A percentile compares a stretch with the other conserved stretches of the same genome.
Conservation (phyloP, 768 basidiomycete species). For the Lactarius indigo region DNA sequence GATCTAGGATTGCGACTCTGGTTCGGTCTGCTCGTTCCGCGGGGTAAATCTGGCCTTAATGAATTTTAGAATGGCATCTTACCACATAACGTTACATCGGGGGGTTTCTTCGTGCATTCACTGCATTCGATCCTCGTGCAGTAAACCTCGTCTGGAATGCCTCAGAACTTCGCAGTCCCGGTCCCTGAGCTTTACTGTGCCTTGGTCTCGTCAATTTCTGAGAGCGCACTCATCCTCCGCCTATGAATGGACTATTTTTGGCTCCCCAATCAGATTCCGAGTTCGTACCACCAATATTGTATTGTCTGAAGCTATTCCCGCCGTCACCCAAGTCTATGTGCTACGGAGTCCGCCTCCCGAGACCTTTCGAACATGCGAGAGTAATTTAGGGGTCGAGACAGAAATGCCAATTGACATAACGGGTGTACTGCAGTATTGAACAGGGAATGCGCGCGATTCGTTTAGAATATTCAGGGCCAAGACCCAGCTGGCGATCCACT, state of each 20-base stretch:
- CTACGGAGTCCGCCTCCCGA: neutral
- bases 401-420: neutral
- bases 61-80: neutral
- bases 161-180: neutral
- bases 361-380: neutral
- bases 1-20: no score
- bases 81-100: neutral
- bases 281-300: neutral
- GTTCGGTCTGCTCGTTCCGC: neutral
- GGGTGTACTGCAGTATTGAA: no score
- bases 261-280: neutral
- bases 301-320: neutral
- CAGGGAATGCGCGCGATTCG: neutral
- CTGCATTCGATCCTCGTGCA: neutral
- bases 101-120: neutral
- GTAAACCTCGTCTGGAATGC: neutral
- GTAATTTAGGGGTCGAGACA: neutral
- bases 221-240: neutral
- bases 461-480: neutral
- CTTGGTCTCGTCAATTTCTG: neutral
- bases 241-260: no score
- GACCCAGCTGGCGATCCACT: neutral
- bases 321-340: neutral
- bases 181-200: neutral
- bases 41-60: neutral